These are phyloP conservation scores for Candida verbasci DNA, from an alignment of 805 yeast genomes.

Conservation along the genomic window DNA sequence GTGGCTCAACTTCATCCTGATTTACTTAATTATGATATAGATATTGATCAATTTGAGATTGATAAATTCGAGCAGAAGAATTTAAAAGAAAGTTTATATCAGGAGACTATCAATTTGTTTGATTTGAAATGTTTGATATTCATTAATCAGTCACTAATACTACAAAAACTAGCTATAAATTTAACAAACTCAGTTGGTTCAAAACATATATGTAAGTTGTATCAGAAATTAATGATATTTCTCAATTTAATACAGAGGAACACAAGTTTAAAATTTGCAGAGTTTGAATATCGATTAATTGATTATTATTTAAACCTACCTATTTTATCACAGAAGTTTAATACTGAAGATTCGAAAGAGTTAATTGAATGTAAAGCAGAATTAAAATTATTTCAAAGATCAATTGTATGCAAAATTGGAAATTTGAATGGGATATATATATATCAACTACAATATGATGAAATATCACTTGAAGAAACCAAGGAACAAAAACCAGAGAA, in stretches of 20 bases:
- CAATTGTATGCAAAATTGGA: conserved; percentile 30
- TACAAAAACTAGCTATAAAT: conserved; percentile 31
- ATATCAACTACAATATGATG: conserved; percentile 18
- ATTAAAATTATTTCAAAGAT: conserved; percentile 44
- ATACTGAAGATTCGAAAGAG: conserved; percentile 15
- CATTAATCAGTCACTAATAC: conserved; percentile 28
- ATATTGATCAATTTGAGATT: conserved; percentile 9
- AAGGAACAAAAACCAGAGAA: background rate
- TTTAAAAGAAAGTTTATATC: conserved; percentile 3
- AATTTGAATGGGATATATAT: conserved; percentile 16
- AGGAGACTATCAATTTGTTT: conserved; percentile 18
- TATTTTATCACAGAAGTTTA: conserved; percentile 19
- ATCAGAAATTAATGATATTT: conserved; percentile 34
- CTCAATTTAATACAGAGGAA: conserved; percentile 33
- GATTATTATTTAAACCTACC: conserved; percentile 34
- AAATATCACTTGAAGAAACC: conserved; percentile 15
- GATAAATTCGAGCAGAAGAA: conserved; percentile 12
- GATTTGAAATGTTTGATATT: conserved; percentile 29
- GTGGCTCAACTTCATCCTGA: conserved; percentile 2
- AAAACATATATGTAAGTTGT: conserved; percentile 34
- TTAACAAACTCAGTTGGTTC: conserved; percentile 39
- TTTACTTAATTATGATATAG: conserved; percentile 5
- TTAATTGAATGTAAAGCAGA: conserved; percentile 45
- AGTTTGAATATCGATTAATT: conserved; percentile 36
- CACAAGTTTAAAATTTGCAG: conserved; percentile 25